A percentile compares a stretch with the other conserved stretches of the same genome.
Conservation (phyloP, 768 basidiomycete species). For the Rubroboletus satanas region DNA sequence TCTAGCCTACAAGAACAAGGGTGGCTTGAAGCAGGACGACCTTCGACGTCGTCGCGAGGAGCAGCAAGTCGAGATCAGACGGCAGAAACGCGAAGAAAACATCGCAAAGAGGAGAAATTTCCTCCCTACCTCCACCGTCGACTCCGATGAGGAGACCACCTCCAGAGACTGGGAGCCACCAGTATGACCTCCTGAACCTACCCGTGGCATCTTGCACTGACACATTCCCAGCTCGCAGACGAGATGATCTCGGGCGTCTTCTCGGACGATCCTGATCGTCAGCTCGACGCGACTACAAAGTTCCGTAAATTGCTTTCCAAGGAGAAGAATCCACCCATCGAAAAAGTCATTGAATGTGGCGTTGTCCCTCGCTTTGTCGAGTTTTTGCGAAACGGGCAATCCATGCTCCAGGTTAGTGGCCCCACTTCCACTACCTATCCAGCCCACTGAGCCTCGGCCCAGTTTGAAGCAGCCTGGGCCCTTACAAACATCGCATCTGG, state of each 20-base stretch:
- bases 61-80: constrained; percentile 97
- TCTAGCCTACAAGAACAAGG: constrained; percentile 87
- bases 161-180: constrained; percentile 72
- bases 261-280: constrained; percentile 85
- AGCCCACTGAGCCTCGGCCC: constrained; percentile 4
- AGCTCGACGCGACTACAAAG: constrained; percentile 95
- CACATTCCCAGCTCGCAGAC: constrained; percentile 58
- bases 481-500: constrained; percentile 98
- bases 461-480: constrained; percentile 99
- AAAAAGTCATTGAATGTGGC: constrained; percentile 95
- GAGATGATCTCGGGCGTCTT: constrained; percentile 95
- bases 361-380: constrained; percentile 97
- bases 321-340: constrained; percentile 99
- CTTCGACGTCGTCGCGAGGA: constrained; percentile 96
- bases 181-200: constrained; percentile 37
- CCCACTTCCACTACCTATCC: constrained; percentile 3
- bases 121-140: constrained; percentile 63
- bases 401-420: constrained; percentile 74
- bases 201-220: constrained; percentile 7
- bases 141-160: constrained; percentile 90
- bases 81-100: constrained; percentile 98
- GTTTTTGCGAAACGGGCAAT: constrained; percentile 76
- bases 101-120: constrained; percentile 97
- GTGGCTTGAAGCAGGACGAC: constrained; percentile 85
- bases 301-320: constrained; percentile 98